Conservation (phyloP, 805 yeast genomes). For the Suhomyces sp. region DNA sequence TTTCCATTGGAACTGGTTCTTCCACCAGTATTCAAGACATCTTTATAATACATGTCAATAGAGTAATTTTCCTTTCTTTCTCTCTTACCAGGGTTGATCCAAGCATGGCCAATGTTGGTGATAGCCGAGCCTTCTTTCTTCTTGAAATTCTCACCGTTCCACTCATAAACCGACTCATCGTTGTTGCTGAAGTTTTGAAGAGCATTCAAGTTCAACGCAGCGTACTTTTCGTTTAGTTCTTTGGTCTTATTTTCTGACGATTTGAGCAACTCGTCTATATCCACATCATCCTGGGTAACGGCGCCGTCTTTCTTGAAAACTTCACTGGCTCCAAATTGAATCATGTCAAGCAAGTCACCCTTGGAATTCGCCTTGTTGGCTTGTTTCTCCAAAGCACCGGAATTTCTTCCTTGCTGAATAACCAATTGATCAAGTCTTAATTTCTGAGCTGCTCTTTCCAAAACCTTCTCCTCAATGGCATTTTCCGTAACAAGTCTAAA, state of each 20-base stretch:
- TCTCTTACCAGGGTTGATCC: slow-evolving; percentile 86
- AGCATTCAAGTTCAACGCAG: slow-evolving; percentile 70
- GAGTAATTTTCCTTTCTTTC: slow-evolving; percentile 83
- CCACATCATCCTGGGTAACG: slow-evolving; percentile 36
- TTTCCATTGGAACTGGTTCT: slow-evolving; percentile 23
- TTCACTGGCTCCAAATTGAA: slow-evolving; percentile 77
- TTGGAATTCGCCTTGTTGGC: slow-evolving; percentile 48
- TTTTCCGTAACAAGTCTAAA: slow-evolving; percentile 76
- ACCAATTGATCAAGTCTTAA: slow-evolving; percentile 77
- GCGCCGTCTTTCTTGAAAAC: slow-evolving; percentile 40
- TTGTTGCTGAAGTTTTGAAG: slow-evolving; percentile 66
- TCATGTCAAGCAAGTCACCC: slow-evolving; percentile 76
- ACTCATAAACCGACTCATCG: slow-evolving; percentile 72
- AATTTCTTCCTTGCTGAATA: slow-evolving; percentile 68
- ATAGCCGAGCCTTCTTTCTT: slow-evolving; percentile 53
- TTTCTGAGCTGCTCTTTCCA: slow-evolving; percentile 80
- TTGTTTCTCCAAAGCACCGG: slow-evolving; percentile 30
- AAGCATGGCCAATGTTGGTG: slow-evolving; percentile 51
- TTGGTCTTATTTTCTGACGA: slow-evolving; percentile 63
- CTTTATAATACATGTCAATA: slow-evolving; percentile 83
- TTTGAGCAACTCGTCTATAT: slow-evolving; percentile 58
- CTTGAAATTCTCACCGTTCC: slow-evolving; percentile 84
- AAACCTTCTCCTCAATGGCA: slow-evolving; percentile 78
- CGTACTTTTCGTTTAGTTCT: slow-evolving; percentile 60
- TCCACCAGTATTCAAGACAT: slow-evolving; percentile 71